phyloP scores from a whole-genome alignment of 495 filamentous ascomycete species.

The Xylaria acuta region DNA sequence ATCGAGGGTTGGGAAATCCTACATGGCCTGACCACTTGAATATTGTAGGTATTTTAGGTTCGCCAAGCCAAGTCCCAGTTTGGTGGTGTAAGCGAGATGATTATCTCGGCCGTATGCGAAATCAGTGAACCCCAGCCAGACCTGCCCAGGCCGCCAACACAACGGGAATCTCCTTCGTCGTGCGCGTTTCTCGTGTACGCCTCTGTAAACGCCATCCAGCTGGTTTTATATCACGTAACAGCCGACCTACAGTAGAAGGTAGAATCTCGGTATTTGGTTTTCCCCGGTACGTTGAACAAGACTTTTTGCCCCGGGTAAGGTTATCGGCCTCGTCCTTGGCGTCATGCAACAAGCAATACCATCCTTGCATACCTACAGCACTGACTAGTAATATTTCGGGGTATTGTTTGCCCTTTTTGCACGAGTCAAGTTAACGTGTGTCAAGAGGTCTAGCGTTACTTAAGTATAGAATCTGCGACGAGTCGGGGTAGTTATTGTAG shows the following conservation, averaged over 20 bases:
- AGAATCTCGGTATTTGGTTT: slow-evolving; percentile 4
- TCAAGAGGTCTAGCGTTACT: too few species aligned
- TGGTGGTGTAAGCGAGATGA: slow-evolving; percentile 16
- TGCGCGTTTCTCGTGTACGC: background rate
- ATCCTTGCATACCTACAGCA: too few species aligned
- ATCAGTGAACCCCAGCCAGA: slow-evolving; percentile 6
- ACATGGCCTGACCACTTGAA: background rate
- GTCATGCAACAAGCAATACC: background rate
- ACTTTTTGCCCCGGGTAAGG: background rate
- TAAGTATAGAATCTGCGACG: too few species aligned
- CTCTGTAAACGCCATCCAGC: slow-evolving; percentile 1
- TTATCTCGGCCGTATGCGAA: slow-evolving; percentile 24
- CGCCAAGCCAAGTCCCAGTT: background rate
- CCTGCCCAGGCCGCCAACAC: background rate
- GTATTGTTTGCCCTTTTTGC: too few species aligned
- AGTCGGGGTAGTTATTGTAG: too few species aligned
- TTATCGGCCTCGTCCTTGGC: slow-evolving; percentile 6
- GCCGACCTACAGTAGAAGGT: background rate
- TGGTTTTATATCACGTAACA: slow-evolving; percentile 1
- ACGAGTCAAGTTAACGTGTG: too few species aligned
- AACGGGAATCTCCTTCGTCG: background rate
- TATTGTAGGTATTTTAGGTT: slow-evolving; percentile 1
- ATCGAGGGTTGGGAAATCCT: slow-evolving; percentile 5
- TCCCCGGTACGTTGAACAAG: background rate
- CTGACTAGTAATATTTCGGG: too few species aligned